Evolutionary conservation across 257 asterid genomes (phyloP).

Genomic region (Marsdenia floribunda): DNA sequence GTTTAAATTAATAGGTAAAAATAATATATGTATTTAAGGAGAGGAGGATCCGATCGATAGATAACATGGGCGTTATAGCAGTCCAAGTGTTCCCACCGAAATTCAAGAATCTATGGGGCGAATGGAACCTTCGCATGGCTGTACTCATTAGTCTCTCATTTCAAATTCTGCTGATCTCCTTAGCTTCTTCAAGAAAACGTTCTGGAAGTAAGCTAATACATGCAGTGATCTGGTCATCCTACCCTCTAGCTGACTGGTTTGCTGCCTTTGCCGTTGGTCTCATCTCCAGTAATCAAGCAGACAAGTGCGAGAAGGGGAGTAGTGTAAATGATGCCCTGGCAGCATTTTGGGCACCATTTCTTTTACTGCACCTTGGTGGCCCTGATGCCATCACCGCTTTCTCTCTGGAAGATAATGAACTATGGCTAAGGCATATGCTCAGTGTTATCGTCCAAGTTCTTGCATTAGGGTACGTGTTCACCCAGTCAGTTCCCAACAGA

Average conservation of each 20-base stretch:
- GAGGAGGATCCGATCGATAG: too few relatives aligned
- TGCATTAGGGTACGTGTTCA: slow-evolving; percentile 30
- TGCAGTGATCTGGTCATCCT: slow-evolving; percentile 14
- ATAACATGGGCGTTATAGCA: too few relatives aligned
- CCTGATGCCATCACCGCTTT: slow-evolving; percentile 50
- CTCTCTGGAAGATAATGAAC: slow-evolving; percentile 40
- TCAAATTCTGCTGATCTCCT: slow-evolving; percentile 13
- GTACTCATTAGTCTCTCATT: slow-evolving; percentile 22
- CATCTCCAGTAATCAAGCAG: slow-evolving; percentile 10
- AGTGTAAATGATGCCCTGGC: slow-evolving; percentile 8
- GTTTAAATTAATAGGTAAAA: too few relatives aligned
- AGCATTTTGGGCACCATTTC: slow-evolving; percentile 19
- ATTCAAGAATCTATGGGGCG: slow-evolving; percentile 12
- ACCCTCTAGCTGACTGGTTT: slow-evolving; percentile 28
- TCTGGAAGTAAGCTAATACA: neutral
- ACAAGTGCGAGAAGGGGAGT: neutral
- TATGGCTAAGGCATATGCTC: slow-evolving; percentile 37
- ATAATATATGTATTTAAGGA: too few relatives aligned
- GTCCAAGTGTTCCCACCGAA: neutral
- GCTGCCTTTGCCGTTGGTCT: slow-evolving; percentile 25
- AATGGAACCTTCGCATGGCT: slow-evolving; percentile 22
- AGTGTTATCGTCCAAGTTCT: slow-evolving; percentile 25
- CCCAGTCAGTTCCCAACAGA: slow-evolving; percentile 21
- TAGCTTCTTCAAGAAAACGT: slow-evolving; percentile 9
- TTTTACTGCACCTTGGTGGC: slow-evolving; percentile 27